Conservation (phyloP, 176 grass and related monocot species). For the Echinochloa phyllopogon region DNA sequence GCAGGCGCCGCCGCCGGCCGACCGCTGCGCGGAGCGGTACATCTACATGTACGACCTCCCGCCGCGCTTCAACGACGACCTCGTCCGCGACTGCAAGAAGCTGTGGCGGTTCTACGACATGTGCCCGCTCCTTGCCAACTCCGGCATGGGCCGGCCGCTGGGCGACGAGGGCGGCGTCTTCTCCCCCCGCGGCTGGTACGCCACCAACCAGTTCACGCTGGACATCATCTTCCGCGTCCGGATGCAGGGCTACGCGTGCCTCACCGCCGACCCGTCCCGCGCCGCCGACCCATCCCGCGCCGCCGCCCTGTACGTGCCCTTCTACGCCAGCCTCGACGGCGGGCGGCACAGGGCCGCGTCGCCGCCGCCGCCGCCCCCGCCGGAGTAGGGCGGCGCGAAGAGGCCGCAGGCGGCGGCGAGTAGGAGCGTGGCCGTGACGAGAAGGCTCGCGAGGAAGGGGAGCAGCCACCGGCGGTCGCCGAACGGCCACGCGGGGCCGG, state of each 20-base stretch:
- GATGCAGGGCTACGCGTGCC: conserved; percentile 49
- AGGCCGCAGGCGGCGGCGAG: conserved; percentile 70
- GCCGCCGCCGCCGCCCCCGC: background rate
- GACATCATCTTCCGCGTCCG: conserved; percentile 57
- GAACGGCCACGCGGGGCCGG: conserved; percentile 63
- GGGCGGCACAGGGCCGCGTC: conserved; percentile 44
- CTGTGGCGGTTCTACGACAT: conserved; percentile 37
- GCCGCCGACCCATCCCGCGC: too few relatives aligned
- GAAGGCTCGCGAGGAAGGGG: conserved; percentile 77
- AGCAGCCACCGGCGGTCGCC: conserved; percentile 82
- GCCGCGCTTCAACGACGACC: conserved; percentile 59
- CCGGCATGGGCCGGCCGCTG: conserved; percentile 44
- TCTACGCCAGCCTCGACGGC: conserved; percentile 52
- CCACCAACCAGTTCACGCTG: conserved; percentile 51
- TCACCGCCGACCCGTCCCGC: conserved; percentile 45
- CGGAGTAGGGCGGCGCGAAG: conserved; percentile 57
- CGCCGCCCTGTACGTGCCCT: conserved; percentile 51
- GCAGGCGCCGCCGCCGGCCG: background rate
- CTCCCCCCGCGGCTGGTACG: conserved; percentile 34
- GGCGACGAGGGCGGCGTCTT: conserved; percentile 7
- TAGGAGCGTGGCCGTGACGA: conserved; percentile 68
- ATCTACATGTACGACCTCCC: conserved; percentile 69
- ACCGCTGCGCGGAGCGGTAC: conserved; percentile 47
- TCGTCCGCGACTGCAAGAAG: conserved; percentile 43
- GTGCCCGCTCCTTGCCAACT: conserved; percentile 54